These are phyloP conservation scores for Novymonas esmeraldas DNA, from an alignment of 208 protist species.

Conservation along the genomic window DNA sequence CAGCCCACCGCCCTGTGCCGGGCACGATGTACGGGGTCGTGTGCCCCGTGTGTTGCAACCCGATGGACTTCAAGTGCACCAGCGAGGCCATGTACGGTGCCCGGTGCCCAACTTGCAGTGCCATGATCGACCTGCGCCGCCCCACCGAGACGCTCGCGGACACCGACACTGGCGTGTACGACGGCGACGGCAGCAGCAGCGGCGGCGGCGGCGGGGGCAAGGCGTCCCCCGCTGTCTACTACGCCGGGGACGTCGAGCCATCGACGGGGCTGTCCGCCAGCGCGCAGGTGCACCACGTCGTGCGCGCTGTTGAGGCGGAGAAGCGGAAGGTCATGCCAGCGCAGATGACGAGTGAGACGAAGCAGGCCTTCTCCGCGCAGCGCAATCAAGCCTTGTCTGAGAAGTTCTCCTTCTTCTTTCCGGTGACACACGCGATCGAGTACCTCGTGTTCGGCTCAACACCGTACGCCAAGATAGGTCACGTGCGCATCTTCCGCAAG, in stretches of 20 bases:
- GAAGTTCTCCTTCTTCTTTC: slow-evolving; percentile 72
- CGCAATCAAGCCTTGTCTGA: slow-evolving; percentile 60
- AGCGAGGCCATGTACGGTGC: slow-evolving; percentile 55
- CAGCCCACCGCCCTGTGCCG: slow-evolving; percentile 41
- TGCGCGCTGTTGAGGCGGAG: slow-evolving; percentile 48
- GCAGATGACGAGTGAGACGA: slow-evolving; percentile 65
- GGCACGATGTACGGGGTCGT: slow-evolving; percentile 67
- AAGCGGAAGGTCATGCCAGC: slow-evolving; percentile 61
- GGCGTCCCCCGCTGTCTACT: slow-evolving; percentile 39
- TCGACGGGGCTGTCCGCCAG: slow-evolving; percentile 54
- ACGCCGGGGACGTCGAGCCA: slow-evolving; percentile 64
- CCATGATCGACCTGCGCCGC: slow-evolving; percentile 73
- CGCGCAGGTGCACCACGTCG: slow-evolving; percentile 56
- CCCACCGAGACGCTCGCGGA: slow-evolving; percentile 47
- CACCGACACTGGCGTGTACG: slow-evolving; percentile 36
- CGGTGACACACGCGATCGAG: slow-evolving; percentile 70
- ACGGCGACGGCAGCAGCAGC: slow-evolving; percentile 9
- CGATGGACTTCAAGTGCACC: slow-evolving; percentile 63
- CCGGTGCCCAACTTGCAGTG: slow-evolving; percentile 59
- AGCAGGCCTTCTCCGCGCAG: slow-evolving; percentile 68
- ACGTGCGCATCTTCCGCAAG: slow-evolving; percentile 82
- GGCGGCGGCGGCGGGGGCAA: too few relatives aligned
- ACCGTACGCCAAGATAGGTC: slow-evolving; percentile 62
- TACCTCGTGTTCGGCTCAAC: slow-evolving; percentile 74
- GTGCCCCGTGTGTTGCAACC: slow-evolving; percentile 70